Conservation (phyloP, 768 basidiomycete genomes). For the Agrocybe chaxingu region DNA sequence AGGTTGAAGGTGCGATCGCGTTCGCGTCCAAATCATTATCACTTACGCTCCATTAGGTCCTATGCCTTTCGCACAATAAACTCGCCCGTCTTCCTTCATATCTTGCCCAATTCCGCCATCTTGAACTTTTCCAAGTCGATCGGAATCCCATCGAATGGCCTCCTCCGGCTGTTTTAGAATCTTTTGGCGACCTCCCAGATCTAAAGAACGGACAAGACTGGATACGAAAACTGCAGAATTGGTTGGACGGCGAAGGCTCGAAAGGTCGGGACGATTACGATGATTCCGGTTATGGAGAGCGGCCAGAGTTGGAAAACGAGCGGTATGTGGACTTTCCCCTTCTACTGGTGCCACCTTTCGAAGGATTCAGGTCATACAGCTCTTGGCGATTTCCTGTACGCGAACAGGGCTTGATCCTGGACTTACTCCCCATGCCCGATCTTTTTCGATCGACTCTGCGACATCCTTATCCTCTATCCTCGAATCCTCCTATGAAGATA, state of each 20-base stretch:
- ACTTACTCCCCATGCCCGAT: slow-evolving; percentile 50
- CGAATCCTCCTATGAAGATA: slow-evolving; percentile 28
- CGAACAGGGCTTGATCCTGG: slow-evolving; percentile 32
- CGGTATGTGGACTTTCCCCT: slow-evolving; percentile 28
- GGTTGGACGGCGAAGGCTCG: slow-evolving; percentile 60
- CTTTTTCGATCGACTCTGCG: slow-evolving; percentile 61
- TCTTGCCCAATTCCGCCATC: slow-evolving; percentile 63
- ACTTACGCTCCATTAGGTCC: slow-evolving; percentile 49
- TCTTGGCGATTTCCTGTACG: slow-evolving; percentile 41
- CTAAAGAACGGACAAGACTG: slow-evolving; percentile 63
- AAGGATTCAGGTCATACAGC: slow-evolving; percentile 20
- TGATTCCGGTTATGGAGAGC: slow-evolving; percentile 50
- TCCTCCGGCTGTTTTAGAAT: slow-evolving; percentile 53
- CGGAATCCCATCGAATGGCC: slow-evolving; percentile 97
- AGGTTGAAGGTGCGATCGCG: slow-evolving; percentile 59
- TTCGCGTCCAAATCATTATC: neutral
- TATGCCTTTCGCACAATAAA: slow-evolving; percentile 85
- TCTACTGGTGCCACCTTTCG: neutral
- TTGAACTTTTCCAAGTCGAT: slow-evolving; percentile 83
- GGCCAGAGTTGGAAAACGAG: slow-evolving; percentile 39
- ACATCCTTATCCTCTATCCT: slow-evolving; percentile 47
- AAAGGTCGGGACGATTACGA: slow-evolving; percentile 33
- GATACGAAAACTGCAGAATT: slow-evolving; percentile 68
- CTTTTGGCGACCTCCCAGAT: slow-evolving; percentile 37
- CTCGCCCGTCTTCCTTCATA: slow-evolving; percentile 78